Evolutionary conservation across 2,329 filamentous ascomycete species (phyloP), one percentile per base, ranked within the genome.

Genomic region (Fonsecaea erecta): DNA sequence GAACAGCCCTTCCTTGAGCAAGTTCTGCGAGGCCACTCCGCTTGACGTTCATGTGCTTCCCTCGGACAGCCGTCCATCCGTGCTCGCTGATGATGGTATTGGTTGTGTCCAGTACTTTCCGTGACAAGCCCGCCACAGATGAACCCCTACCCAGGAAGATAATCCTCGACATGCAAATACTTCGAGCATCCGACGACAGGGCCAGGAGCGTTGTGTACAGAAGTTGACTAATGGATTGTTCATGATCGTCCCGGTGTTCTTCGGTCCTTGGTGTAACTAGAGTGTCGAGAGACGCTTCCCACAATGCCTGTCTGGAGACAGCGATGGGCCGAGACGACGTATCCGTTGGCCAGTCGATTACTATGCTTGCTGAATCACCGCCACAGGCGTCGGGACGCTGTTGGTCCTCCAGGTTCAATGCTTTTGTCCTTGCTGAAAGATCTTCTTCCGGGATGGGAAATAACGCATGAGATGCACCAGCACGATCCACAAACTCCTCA

Each of bases 81-180:
- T 88, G 82, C 52, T 83, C 80, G 16, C 87, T 30, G 4, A 95
- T 83, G 0, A 97, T 79, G 0, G 80, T 77, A 3, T 85, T 83
- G 0, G 98, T 78, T 72, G 98, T 93, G 63, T 90, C 85, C 34
- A 97, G 78, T 40, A 97, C 84, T 28, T 94, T 87, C 26, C 84
- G 83, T 70, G 91, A 92, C 28, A 99, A 79, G 0, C 95, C 95
- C 0, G 93, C 85, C 8, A 97, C 87, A 28, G 85, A 85, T 5
- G 92, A 88, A 54, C 90, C 90, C 1, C 92, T 92, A 34, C 95
- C 95, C 0, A 89, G 90, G 73, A 99, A 90, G 16, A 97, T 82
- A 52, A 98, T 90, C 43, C 94, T 90, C 1, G 93, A 88, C 88
- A 97, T 95, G 76, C 94, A 97, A 3, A 89, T 79, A 0, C 90